Base-by-base conservation (phyloP, 495 filamentous ascomycete genomes). In the Bryoglossum gracile region DNA sequence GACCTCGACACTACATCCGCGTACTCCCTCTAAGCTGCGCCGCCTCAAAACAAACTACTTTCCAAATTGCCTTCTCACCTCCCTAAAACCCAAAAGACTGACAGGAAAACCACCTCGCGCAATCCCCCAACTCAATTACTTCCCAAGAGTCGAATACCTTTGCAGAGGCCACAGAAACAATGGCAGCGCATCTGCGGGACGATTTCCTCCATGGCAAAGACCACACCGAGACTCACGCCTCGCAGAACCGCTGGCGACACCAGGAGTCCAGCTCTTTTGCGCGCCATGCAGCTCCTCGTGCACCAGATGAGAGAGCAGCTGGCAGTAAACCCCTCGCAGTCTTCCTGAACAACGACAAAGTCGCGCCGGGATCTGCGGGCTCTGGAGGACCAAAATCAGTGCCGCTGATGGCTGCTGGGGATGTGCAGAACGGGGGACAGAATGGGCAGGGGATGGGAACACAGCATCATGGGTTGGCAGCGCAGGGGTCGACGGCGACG, bases 251-350 rank as follows among this genome's bases (percentile, higher is more conserved):
- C 53, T 78, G 75, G 75, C 65, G 72, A 17, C 75, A 78, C 45
- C 66, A 72, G 48, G 75, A 78, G 50, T 76, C 73, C 2, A 60
- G 65, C 3, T 65, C 71, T 22, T 78, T 62, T 48, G 65, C 66
- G 13, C 63, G 57, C 14, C 54, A 57, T 41, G 58, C 58, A 6
- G 25, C 19, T 16, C 53, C 61, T 2, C 46, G 53, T 19, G 41
- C 28, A 16, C 63, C 68, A 39, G 62, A 66, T 42, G 57, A 65
- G n/a, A 64, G 53, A 43, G n/a, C n/a, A n/a, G 48, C 53, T 17
- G 55, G 61, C 34, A 71, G 70, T 35, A 57, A 51, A 40, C 71
- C 74, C 23, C 67, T 78, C 4, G 68, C 72, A 50, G 58, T 70
- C 47, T 76, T 74, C 40, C 57, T 78, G 6, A 76, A 78, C 52